Evolutionary conservation across 148 eudicot species (phyloP), one percentile per base, ranked within the genome.

Genomic region (Persicaria maculosa): DNA sequence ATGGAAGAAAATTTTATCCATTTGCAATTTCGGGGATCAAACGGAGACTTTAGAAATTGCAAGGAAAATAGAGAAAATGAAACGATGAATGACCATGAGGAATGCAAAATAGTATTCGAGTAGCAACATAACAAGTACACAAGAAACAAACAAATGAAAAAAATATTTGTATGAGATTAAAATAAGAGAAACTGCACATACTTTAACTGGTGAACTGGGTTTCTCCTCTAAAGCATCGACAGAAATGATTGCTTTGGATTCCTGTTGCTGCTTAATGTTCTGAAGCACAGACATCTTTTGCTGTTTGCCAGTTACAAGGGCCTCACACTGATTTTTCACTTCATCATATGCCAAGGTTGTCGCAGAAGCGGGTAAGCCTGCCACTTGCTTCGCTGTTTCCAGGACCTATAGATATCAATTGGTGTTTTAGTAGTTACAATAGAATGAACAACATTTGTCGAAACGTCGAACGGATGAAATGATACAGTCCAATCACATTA

Each of bases 311-410:
- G 82, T 82, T 40, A 92, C 89, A 77, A 92, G 88, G 74, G 97
- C 96, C 85, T 92, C 97, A 68, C 97, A 92, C 77, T 88, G 88
- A 81, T 86, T 83, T 76, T 85, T 92, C 76, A 92, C 93, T 85
- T 90, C 86, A 77, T 92, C 96, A 81, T 92, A 92, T 10, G 93
- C 80, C 76, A 88, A 76, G 4, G 87, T 85, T 31, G 80, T 73
- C 20, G 85, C 78, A 65, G 89, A 82, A 52, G 79, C 81, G 1
- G 96, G 91, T 50, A 87, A 82, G 82, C 85, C 90, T 44, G 93
- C 93, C 79, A 88, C 96, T 74, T 92, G 91, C 68, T 85, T 84
- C 62, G 97, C 97, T 71, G 97, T 92, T 71, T 92, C 97, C 72
- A 84, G 77, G 62, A 88, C 97, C 97, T 92, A 79, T 69, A 44